Conservation (phyloP, 331 rosid genomes). For the Prunus yedoensis region DNA sequence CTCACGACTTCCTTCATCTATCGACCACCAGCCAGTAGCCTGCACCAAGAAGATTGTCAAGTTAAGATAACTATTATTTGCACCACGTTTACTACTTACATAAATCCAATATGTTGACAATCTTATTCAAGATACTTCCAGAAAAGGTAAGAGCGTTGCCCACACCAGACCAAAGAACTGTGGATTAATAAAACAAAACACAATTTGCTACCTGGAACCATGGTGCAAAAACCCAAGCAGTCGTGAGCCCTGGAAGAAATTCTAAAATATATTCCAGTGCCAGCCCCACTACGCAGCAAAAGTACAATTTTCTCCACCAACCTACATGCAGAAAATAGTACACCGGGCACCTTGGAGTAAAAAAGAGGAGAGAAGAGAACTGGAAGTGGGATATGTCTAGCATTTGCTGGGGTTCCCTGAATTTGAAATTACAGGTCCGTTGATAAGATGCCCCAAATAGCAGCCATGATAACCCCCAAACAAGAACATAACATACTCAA, state of each 20-base stretch:
- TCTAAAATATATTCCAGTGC: conserved; percentile 67
- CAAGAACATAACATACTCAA: conserved; percentile 57
- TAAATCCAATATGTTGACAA: conserved; percentile 23
- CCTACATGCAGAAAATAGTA: conserved; percentile 64
- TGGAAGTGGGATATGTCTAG: conserved; percentile 64
- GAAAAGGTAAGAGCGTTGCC: not conserved
- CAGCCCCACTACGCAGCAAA: conserved; percentile 64
- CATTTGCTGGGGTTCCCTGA: conserved; percentile 83
- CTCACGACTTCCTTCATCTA: conserved; percentile 95
- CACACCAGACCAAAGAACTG: not conserved
- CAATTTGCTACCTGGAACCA: conserved; percentile 79
- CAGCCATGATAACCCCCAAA: conserved; percentile 26
- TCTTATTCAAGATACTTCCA: conserved; percentile 11
- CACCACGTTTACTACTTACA: conserved; percentile 18
- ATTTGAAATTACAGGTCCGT: conserved; percentile 30
- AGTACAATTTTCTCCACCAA: conserved; percentile 77
- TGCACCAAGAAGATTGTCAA: conserved; percentile 39
- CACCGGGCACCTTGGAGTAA: conserved; percentile 80
- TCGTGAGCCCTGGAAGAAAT: conserved; percentile 72
- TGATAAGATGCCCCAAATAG: conserved; percentile 18
- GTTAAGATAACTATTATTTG: conserved; percentile 15
- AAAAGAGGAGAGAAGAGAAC: conserved; percentile 78
- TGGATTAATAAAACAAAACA: conserved; percentile 3
- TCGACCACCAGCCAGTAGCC: conserved; percentile 99
- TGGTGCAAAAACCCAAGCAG: conserved; percentile 87